Evolutionary conservation across 2,329 filamentous ascomycete species (phyloP).

Genomic region (Malbranchea zuffiana): DNA sequence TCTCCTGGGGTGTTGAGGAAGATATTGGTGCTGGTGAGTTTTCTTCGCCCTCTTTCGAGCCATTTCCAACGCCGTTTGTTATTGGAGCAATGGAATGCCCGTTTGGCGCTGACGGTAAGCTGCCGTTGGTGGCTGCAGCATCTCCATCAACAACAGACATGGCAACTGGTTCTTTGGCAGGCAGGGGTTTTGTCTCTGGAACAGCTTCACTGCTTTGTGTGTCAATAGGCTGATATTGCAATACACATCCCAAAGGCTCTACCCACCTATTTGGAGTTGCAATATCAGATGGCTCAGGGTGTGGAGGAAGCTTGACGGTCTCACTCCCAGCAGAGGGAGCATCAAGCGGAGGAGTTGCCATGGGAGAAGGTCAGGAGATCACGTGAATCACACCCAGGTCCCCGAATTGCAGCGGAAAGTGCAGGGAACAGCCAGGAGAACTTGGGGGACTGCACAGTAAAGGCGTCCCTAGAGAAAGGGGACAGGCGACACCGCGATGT

Average conservation of each 20-base stretch:
- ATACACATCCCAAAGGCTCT: too few relatives aligned
- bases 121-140: constrained; percentile 1
- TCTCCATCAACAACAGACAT: background rate
- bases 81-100: constrained; percentile 2
- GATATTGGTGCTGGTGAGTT: background rate
- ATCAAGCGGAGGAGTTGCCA: constrained; percentile 37
- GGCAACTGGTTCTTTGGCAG: too few relatives aligned
- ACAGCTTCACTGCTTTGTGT: too few relatives aligned
- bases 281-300: background rate
- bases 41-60: constrained; percentile 1
- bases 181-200: too few relatives aligned
- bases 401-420: background rate
- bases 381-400: constrained; percentile 5
- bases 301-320: constrained; percentile 25
- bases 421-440: background rate
- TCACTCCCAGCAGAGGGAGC: constrained; percentile 29
- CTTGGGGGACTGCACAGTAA: background rate
- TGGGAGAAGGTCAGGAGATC: constrained; percentile 20
- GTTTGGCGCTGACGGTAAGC: constrained; percentile 8
- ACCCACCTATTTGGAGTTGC: constrained; percentile 2
- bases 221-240: too few relatives aligned
- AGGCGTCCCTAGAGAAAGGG: background rate
- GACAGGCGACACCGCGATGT: background rate
- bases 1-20: background rate
- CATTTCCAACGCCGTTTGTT: constrained; percentile 7